Evolutionary conservation across 2,329 filamentous ascomycete species (phyloP), one percentile per base, ranked within the genome.

Genomic region (Scleromitrula shiraiana): DNA sequence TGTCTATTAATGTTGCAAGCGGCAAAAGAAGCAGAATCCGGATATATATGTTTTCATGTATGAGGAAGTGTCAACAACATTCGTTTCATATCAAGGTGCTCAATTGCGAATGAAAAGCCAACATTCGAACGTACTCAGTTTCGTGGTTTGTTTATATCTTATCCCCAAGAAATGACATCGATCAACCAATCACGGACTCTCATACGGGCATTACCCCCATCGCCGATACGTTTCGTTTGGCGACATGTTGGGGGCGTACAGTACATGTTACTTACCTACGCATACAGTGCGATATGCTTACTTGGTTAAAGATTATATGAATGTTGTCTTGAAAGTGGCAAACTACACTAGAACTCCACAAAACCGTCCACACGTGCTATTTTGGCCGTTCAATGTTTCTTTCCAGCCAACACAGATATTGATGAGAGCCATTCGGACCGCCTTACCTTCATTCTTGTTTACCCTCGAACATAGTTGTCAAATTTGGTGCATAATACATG

Each of bases 161-260:
- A 30, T 22, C 35, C 7, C 23, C 20, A 32, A 40, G 27, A 23
- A 19, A 23, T 46, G 20, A 22, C 2, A 24, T 19, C 8, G 20
- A 29, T 35, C 30, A 14, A 23, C 19, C 35, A 30, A 40, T 46
- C 9, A n/a, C 27, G 19, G 20, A 3, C 10, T 41, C 22, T 46
- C 35, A 8, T 19, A 23, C 29, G 5, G 23, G 43, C 30, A 29
- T 23, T 32, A 24, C n/a, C 22, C 17, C 40, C 29, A 17, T 30
- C 19, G 35, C 33, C 38, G 14, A 15, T n/a, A 27, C 30, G 43
- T 46, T 46, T 46, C 43, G 23, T 17, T 17, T 46, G 26, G 22
- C 26, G 29, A 38, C 35, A 15, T 32, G 27, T 46, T 46, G 35
- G 43, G 43, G 35, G 35, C 43, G 17, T n/a, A n/a, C n/a, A n/a